Conservation (phyloP, 176 grass and related monocot genomes). For the Guadua angustifolia region DNA sequence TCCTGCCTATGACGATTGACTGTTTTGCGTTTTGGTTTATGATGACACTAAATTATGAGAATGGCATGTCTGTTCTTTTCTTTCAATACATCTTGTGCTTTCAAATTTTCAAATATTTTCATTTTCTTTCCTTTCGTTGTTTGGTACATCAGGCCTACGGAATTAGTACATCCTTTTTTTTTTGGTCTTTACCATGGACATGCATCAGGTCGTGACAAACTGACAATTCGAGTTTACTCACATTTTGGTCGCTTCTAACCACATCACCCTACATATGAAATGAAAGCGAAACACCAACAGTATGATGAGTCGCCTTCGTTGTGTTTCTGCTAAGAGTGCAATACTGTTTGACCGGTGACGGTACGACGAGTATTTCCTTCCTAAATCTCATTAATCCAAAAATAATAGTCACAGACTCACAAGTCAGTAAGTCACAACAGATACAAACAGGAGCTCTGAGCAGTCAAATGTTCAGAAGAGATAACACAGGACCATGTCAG, state of each 20-base stretch:
- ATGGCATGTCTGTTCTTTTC: too few species aligned
- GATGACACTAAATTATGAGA: neutral
- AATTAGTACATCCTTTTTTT: neutral
- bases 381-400: neutral
- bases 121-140: neutral
- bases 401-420: neutral
- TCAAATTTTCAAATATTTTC: too few species aligned
- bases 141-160: neutral
- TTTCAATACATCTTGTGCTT: too few species aligned
- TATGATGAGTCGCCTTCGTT: neutral
- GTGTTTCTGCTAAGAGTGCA: neutral
- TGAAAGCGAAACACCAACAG: constrained; percentile 29
- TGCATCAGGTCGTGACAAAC: neutral
- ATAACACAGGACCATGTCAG: neutral
- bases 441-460: constrained; percentile 26
- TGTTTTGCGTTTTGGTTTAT: neutral
- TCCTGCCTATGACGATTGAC: neutral
- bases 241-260: neutral
- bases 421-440: neutral
- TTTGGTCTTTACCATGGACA: neutral
- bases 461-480: neutral
- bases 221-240: neutral
- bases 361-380: neutral
- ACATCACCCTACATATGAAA: constrained; percentile 3
- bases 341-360: neutral